phyloP scores from a whole-genome alignment of 805 yeast species.

The Barnettozyma salicaria region DNA sequence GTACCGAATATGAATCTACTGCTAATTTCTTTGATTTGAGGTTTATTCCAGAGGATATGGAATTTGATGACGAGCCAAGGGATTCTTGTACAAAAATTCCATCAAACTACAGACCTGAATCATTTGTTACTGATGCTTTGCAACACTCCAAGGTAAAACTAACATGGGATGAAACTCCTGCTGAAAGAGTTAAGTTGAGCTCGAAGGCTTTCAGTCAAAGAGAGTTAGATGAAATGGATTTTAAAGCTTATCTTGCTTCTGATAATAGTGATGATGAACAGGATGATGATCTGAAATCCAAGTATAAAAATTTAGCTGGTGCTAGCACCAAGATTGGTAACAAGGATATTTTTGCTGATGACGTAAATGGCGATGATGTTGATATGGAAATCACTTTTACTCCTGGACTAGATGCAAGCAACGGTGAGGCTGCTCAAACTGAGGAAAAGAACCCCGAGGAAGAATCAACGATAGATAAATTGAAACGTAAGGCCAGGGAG shows the following conservation, averaged over 20 bases:
- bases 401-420: constrained; percentile 63
- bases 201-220: constrained; percentile 79
- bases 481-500: constrained; percentile 86
- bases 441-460: constrained; percentile 34
- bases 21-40: constrained; percentile 91
- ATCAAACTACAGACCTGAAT: constrained; percentile 65
- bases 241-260: constrained; percentile 85
- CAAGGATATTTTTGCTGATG: constrained; percentile 31
- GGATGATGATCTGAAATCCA: constrained; percentile 39
- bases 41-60: constrained; percentile 90
- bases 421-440: constrained; percentile 25
- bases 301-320: constrained; percentile 56
- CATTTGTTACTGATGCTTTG: constrained; percentile 88
- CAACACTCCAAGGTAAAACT: constrained; percentile 94
- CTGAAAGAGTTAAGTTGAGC: constrained; percentile 71
- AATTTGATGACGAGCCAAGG: constrained; percentile 69
- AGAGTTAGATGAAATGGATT: constrained; percentile 87
- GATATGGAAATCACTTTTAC: constrained; percentile 96
- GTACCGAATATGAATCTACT: constrained; percentile 92
- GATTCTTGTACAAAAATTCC: constrained; percentile 74
- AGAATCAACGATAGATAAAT: constrained; percentile 71
- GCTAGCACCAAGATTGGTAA: constrained; percentile 31
- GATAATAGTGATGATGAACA: constrained; percentile 57
- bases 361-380: constrained; percentile 54
- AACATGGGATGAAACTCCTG: constrained; percentile 99